Evolutionary conservation across 345 rosid species (phyloP).

Genomic region (Cochlearia excelsa): DNA sequence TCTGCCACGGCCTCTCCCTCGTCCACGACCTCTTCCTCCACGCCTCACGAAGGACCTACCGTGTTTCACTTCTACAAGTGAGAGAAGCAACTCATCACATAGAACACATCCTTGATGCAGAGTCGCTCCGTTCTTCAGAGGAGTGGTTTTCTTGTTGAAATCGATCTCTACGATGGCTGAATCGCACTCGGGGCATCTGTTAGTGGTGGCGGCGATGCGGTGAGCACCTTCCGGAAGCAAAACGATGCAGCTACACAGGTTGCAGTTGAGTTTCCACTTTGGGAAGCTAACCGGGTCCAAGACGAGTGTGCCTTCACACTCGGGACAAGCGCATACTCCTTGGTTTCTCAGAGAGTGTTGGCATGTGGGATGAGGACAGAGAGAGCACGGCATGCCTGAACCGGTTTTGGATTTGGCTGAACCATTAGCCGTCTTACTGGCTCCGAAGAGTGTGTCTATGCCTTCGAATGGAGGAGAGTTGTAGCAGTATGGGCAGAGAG

Average conservation of each 20-base stretch:
- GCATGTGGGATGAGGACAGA: constrained; percentile 90
- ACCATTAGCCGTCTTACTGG: constrained; percentile 38
- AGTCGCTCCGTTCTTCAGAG: constrained; percentile 78
- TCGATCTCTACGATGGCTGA: constrained; percentile 81
- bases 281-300: constrained; percentile 88
- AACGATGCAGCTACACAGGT: constrained; percentile 86
- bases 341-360: constrained; percentile 74
- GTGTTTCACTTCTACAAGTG: constrained; percentile 83
- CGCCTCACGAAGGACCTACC: constrained; percentile 68
- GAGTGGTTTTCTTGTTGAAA: constrained; percentile 88
- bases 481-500: constrained; percentile 90
- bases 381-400: constrained; percentile 93
- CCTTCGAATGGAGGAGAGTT: constrained; percentile 95
- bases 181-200: constrained; percentile 71
- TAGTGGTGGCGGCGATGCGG: constrained; percentile 61
- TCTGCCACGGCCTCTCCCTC: constrained; percentile 58
- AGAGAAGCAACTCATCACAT: constrained; percentile 85
- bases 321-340: constrained; percentile 98
- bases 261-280: constrained; percentile 93
- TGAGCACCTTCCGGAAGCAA: constrained; percentile 93
- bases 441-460: constrained; percentile 56
- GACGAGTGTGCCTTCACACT: constrained; percentile 84
- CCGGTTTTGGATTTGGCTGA: constrained; percentile 60
- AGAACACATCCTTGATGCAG: constrained; percentile 80
- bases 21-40: constrained; percentile 63